Evolutionary conservation across 2,329 filamentous ascomycete species (phyloP).

Genomic region (Ascochyta fabae): DNA sequence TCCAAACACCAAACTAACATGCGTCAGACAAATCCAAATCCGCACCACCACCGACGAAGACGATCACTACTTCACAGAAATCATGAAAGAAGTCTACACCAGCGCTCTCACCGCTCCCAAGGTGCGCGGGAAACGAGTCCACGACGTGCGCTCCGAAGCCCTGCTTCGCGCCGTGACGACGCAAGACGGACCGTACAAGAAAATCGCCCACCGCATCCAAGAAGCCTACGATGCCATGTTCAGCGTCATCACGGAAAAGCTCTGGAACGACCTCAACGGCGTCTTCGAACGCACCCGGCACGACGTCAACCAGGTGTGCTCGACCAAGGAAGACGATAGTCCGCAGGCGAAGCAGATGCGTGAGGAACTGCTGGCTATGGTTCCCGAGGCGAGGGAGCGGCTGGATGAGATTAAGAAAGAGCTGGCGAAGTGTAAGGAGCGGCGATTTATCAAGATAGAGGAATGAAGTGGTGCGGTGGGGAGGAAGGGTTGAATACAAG

Average conservation of each 20-base stretch:
- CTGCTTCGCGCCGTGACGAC: background rate
- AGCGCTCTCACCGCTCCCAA: background rate
- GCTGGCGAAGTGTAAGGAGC: background rate
- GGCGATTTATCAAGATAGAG: background rate
- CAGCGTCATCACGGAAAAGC: background rate
- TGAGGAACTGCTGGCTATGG: background rate
- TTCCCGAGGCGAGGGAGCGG: conserved; percentile 2
- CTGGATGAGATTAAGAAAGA: background rate
- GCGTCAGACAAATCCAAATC: background rate
- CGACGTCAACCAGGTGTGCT: conserved; percentile 12
- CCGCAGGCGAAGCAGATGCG: conserved; percentile 9
- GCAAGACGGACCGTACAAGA: background rate
- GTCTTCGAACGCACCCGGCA: conserved; percentile 9
- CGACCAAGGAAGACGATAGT: conserved; percentile 13
- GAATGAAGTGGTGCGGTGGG: background rate
- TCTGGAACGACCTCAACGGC: background rate
- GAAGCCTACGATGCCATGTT: background rate
- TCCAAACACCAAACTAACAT: background rate
- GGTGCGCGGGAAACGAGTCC: conserved; percentile 3
- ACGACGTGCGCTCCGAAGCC: background rate
- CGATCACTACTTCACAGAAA: conserved; percentile 18
- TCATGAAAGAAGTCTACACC: conserved; percentile 21
- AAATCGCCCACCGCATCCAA: background rate
- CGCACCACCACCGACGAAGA: background rate
- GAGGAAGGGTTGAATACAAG: no score